Base-by-base conservation (phyloP, 305 asterid genomes). In the Andrographis paniculata region DNA sequence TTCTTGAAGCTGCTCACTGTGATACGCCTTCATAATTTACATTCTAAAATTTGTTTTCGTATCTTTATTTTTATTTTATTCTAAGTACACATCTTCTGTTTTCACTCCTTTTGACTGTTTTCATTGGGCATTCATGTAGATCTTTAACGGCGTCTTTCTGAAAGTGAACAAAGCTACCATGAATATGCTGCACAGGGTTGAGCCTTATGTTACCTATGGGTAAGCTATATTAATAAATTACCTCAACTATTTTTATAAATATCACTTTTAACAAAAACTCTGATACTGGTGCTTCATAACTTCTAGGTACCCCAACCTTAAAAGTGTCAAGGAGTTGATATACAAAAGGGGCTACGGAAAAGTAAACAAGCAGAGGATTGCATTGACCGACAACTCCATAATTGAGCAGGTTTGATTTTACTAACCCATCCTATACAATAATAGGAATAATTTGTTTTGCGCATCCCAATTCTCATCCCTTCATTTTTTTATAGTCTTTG, bases 321-420 rank as follows among this genome's bases (percentile, higher is more conserved):
- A 85, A 52, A 85, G 88, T 30, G 78, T 79, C 3, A 73, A 30
- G 28, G 95, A 85, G 52, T 52, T 85, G 71, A 79, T 85, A 17
- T 85, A 85, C 84, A 85, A 82, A 73, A 61, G 95, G 28, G 95
- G 81, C 0, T 76, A 30, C 17, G 89, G 89, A 42, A 79, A 79
- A 54, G 79, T 79, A 13, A 69, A 68, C 70, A 76, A 79, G 70
- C 82, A 79, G 52, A 74, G 82, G 50, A 76, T 62, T 60, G 75
- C 79, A 14, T 63, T 73, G 60, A 79, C 84, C 1, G 88, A 79
- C 45, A 79, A 75, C 17, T 52, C 81, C 1, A 62, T 79, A 21
- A 48, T 79, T 2, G 84, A 75, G 48, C 77, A 75, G 84, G 87
- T 78, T 21, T 2, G 45, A 50, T 41, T 35, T 17, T 46, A 51